These are phyloP conservation scores for Candida montana DNA, from an alignment of 805 yeast species.

Conservation along the genomic window DNA sequence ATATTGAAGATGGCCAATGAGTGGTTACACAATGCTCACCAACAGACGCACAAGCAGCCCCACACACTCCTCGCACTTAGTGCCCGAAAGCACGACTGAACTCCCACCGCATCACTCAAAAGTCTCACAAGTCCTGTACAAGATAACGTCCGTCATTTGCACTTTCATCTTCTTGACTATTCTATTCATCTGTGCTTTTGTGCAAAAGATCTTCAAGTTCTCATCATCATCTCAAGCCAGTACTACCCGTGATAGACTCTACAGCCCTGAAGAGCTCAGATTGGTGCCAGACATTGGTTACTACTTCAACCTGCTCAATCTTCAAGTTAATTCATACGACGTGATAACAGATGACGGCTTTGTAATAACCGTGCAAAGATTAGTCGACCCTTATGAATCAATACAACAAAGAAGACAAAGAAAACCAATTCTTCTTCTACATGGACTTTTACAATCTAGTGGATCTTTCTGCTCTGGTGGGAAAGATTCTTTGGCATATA, in stretches of 20 bases:
- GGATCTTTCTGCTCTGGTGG: conserved; percentile 88
- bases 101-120: neutral
- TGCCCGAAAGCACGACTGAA: neutral
- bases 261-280: conserved; percentile 27
- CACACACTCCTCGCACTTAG: neutral
- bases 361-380: conserved; percentile 57
- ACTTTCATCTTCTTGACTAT: conserved; percentile 12
- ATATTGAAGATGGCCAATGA: neutral
- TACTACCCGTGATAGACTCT: neutral
- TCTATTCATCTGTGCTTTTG: conserved; percentile 14
- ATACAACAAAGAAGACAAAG: conserved; percentile 25
- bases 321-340: conserved; percentile 52
- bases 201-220: conserved; percentile 3
- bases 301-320: conserved; percentile 58
- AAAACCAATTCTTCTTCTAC: conserved; percentile 71
- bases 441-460: conserved; percentile 83
- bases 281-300: conserved; percentile 55
- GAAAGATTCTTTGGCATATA: conserved; percentile 64
- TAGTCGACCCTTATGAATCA: conserved; percentile 41
- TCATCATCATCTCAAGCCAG: neutral
- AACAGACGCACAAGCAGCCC: neutral
- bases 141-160: conserved; percentile 12
- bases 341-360: conserved; percentile 79
- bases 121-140: conserved; percentile 3
- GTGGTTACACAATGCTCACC: neutral